These are phyloP conservation scores for Alternaria solani DNA, from an alignment of 2,329 filamentous ascomycete genomes.

Conservation along the genomic window DNA sequence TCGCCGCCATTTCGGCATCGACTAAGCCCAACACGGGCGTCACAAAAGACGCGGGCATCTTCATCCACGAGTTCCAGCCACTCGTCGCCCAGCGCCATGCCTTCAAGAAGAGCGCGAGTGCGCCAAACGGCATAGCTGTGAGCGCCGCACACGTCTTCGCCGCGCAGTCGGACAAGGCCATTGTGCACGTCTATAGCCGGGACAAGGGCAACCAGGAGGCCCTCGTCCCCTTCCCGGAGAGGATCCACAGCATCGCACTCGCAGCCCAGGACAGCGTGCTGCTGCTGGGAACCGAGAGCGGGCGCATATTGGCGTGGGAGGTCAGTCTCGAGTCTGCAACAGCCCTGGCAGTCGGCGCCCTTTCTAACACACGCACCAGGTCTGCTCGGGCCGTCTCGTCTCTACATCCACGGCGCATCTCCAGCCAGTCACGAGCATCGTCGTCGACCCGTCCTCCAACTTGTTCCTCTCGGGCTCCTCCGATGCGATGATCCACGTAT, in stretches of 20 bases:
- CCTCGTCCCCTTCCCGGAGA: slow-evolving; percentile 85
- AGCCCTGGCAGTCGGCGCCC: background rate
- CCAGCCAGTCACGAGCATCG: slow-evolving; percentile 79
- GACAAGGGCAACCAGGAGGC: slow-evolving; percentile 87
- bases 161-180: slow-evolving; percentile 88
- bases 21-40: slow-evolving; percentile 57
- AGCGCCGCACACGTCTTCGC: slow-evolving; percentile 87
- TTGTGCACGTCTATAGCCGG: slow-evolving; percentile 90
- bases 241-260: slow-evolving; percentile 79
- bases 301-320: slow-evolving; percentile 92
- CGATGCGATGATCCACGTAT: slow-evolving; percentile 91
- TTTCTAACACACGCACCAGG: slow-evolving; percentile 55
- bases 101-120: slow-evolving; percentile 92
- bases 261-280: slow-evolving; percentile 73
- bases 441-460: slow-evolving; percentile 72
- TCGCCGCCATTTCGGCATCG: slow-evolving; percentile 57
- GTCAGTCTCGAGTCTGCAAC: slow-evolving; percentile 57
- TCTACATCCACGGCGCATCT: slow-evolving; percentile 81
- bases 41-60: slow-evolving; percentile 83
- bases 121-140: slow-evolving; percentile 79
- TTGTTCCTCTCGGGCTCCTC: slow-evolving; percentile 80
- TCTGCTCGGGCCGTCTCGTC: slow-evolving; percentile 77
- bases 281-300: slow-evolving; percentile 82
- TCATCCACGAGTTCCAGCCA: slow-evolving; percentile 82
- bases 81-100: slow-evolving; percentile 75